These are phyloP conservation scores for Fremontodendron californicum DNA, from an alignment of 345 rosid genomes.

Conservation along the genomic window DNA sequence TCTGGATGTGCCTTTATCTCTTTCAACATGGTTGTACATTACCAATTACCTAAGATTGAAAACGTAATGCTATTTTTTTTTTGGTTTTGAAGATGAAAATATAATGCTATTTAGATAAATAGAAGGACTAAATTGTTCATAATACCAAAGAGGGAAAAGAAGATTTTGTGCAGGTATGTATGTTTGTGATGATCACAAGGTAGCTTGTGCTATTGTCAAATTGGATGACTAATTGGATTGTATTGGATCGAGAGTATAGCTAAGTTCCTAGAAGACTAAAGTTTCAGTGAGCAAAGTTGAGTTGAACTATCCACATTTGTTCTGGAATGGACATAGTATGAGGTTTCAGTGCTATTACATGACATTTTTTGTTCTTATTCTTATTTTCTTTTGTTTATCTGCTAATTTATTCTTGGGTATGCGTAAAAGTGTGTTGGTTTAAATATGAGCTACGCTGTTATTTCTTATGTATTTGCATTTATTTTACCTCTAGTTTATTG, in stretches of 20 bases:
- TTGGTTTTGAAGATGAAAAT: neutral
- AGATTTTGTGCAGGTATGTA: neutral
- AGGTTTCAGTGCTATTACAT: neutral
- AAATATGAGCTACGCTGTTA: neutral
- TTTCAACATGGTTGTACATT: neutral
- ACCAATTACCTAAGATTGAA: neutral
- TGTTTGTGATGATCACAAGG: neutral
- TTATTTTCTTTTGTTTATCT: neutral
- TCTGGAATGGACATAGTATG: neutral
- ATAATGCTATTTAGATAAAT: neutral
- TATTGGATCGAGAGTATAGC: neutral
- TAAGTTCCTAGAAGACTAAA: neutral
- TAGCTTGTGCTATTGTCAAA: neutral
- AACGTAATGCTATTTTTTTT: neutral
- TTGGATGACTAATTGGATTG: neutral
- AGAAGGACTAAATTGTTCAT: neutral
- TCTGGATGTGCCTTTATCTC: neutral
- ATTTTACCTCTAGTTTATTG: slow-evolving; percentile 4
- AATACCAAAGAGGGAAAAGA: neutral
- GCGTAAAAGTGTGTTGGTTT: neutral
- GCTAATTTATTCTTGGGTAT: neutral
- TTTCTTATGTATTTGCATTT: neutral
- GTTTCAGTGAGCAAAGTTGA: neutral
- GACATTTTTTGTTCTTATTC: neutral
- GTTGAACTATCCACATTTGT: neutral